Conservation (phyloP, 192 early-diverging fungal species). For the Coemansia sp. region DNA sequence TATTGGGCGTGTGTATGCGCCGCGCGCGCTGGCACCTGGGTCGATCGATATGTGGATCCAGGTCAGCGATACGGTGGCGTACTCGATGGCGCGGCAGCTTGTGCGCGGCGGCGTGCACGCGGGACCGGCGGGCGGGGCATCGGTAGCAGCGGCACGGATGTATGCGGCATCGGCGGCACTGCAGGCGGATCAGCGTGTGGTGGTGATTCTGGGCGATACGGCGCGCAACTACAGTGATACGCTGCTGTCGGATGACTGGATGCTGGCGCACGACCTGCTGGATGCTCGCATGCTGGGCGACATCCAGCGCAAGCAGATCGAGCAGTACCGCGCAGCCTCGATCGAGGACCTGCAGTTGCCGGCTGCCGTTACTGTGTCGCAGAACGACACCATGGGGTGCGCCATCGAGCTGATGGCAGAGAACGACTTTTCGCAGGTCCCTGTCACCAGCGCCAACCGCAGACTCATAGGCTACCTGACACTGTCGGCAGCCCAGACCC, state of each 20-base stretch:
- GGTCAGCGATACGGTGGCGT: constrained; percentile 68
- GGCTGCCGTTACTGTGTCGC: constrained; percentile 69
- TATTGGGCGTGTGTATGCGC: constrained; percentile 65
- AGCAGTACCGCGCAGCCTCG: constrained; percentile 75
- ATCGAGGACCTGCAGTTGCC: constrained; percentile 86
- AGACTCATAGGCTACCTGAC: constrained; percentile 79
- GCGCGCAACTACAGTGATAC: constrained; percentile 70
- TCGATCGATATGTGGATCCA: constrained; percentile 67
- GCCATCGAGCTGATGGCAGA: constrained; percentile 77
- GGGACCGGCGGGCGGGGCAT: constrained; percentile 67
- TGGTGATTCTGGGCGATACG: constrained; percentile 66
- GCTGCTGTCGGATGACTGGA: constrained; percentile 75
- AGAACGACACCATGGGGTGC: constrained; percentile 56
- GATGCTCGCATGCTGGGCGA: constrained; percentile 61
- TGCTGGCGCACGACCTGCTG: constrained; percentile 72
- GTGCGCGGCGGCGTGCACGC: constrained; percentile 62
- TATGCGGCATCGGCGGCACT: constrained; percentile 41
- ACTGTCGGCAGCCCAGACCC: constrained; percentile 59
- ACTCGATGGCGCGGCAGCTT: constrained; percentile 65
- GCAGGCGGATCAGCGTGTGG: constrained; percentile 38
- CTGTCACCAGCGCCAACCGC: constrained; percentile 65
- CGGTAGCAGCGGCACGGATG: constrained; percentile 62
- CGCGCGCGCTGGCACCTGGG: constrained; percentile 54
- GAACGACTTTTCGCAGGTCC: constrained; percentile 86
- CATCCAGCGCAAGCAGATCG: constrained; percentile 59